These are phyloP conservation scores for Wickerhamomyces chaumierensis DNA, from an alignment of 805 yeast genomes.

Conservation along the genomic window DNA sequence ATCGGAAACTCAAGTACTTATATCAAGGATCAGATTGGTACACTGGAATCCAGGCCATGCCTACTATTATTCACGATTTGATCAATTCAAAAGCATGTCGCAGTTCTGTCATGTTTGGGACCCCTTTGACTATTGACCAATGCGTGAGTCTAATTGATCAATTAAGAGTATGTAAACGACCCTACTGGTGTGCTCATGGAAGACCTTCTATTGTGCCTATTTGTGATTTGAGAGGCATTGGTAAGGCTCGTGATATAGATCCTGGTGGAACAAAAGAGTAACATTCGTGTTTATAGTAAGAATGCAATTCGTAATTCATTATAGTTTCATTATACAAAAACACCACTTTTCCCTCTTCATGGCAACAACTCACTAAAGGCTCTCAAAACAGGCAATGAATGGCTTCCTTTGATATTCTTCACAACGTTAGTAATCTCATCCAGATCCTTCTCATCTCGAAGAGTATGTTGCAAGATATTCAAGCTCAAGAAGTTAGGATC, in stretches of 20 bases:
- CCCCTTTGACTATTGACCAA: conserved; percentile 27
- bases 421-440: conserved; percentile 3
- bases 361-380: neutral
- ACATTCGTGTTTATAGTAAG: too few species aligned
- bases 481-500: neutral
- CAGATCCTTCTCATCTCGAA: neutral
- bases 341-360: too few species aligned
- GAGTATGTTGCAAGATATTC: neutral
- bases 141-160: conserved; percentile 32
- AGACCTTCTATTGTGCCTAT: conserved; percentile 62
- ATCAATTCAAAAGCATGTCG: conserved; percentile 58
- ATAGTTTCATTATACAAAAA: too few species aligned
- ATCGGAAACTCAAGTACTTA: conserved; percentile 16
- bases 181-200: conserved; percentile 83
- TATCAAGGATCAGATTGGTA: conserved; percentile 24
- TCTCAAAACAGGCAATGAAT: neutral
- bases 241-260: too few species aligned
- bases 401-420: neutral
- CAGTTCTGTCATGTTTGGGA: conserved; percentile 65
- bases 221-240: conserved; percentile 14
- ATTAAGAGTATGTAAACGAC: conserved; percentile 39
- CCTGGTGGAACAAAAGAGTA: too few species aligned
- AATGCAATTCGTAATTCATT: too few species aligned
- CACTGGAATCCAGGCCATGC: conserved; percentile 30
- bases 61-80: conserved; percentile 36